These are phyloP conservation scores for Wickerhamomyces queroliae DNA, from an alignment of 805 yeast genomes.

Conservation along the genomic window DNA sequence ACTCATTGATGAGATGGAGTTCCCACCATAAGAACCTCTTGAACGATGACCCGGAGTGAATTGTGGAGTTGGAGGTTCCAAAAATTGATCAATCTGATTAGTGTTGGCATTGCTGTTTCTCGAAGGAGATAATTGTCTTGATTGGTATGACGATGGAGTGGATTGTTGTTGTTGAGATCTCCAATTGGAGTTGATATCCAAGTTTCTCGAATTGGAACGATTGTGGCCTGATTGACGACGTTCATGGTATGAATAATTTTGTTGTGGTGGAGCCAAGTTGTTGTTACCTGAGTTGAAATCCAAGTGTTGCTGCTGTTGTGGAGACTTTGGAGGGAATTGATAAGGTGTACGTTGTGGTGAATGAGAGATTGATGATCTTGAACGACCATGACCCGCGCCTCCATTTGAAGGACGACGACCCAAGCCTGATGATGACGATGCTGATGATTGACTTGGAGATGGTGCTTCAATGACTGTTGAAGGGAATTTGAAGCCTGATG, in stretches of 20 bases:
- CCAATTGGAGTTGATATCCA: slow-evolving; percentile 56
- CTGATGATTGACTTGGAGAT: too few species aligned
- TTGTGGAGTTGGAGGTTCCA: slow-evolving; percentile 27
- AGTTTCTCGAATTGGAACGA: slow-evolving; percentile 32
- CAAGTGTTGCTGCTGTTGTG: slow-evolving; percentile 10
- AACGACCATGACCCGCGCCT: slow-evolving; percentile 15
- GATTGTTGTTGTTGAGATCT: slow-evolving; percentile 26
- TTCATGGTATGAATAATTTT: slow-evolving; percentile 21
- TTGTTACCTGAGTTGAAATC: slow-evolving; percentile 21
- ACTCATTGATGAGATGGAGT: slow-evolving; percentile 34
- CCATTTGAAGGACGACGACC: slow-evolving; percentile 1
- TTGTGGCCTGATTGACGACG: slow-evolving; percentile 36
- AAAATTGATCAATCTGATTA: slow-evolving; percentile 13
- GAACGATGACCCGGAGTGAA: slow-evolving; percentile 79
- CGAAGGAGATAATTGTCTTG: too few species aligned
- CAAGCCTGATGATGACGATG: slow-evolving; percentile 3
- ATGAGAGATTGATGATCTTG: slow-evolving; percentile 18
- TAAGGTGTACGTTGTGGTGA: slow-evolving; percentile 42
- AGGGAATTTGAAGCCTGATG: slow-evolving; percentile 52
- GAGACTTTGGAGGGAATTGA: slow-evolving; percentile 57
- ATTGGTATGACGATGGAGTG: slow-evolving; percentile 25
- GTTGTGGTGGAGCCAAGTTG: slow-evolving; percentile 20
- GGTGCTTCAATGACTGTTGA: slow-evolving; percentile 33
- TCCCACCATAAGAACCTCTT: slow-evolving; percentile 66
- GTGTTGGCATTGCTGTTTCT: not conserved